Percentiles rank a stretch among this genome's conserved stretches.
Conservation (phyloP, 768 basidiomycete genomes). For the Mycena vitilis region DNA sequence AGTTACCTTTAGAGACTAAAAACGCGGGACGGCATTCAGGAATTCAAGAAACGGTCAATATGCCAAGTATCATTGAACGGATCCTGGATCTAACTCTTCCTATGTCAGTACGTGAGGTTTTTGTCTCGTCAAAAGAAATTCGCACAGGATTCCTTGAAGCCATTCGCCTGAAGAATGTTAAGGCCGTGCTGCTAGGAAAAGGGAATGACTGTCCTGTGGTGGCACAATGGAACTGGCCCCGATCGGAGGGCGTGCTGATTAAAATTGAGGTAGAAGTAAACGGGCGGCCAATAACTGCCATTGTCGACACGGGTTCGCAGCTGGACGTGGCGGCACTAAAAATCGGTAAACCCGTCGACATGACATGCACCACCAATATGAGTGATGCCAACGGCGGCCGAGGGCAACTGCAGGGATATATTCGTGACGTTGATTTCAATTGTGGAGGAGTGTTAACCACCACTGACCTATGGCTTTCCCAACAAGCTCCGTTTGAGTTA, state of each 20-base stretch:
- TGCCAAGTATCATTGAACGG: background rate
- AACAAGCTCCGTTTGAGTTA: background rate
- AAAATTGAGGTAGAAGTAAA: background rate
- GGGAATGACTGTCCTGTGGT: background rate
- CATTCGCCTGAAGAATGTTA: background rate
- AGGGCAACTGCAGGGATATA: background rate
- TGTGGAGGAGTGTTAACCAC: background rate
- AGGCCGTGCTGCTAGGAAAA: background rate
- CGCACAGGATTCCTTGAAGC: background rate
- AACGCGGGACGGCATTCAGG: background rate
- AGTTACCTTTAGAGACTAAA: background rate
- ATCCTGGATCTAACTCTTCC: background rate
- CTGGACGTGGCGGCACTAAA: background rate
- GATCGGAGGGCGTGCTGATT: background rate
- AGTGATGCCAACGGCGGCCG: background rate
- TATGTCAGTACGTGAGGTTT: background rate
- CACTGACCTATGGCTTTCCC: background rate
- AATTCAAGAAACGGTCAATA: background rate
- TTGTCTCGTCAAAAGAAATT: background rate
- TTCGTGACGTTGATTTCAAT: background rate
- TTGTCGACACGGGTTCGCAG: background rate
- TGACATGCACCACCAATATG: no score
- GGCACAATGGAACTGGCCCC: background rate
- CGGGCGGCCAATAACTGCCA: background rate
- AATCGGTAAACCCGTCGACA: background rate